phyloP scores from a whole-genome alignment of 2,329 filamentous ascomycete genomes.

The Penicillium sp. region DNA sequence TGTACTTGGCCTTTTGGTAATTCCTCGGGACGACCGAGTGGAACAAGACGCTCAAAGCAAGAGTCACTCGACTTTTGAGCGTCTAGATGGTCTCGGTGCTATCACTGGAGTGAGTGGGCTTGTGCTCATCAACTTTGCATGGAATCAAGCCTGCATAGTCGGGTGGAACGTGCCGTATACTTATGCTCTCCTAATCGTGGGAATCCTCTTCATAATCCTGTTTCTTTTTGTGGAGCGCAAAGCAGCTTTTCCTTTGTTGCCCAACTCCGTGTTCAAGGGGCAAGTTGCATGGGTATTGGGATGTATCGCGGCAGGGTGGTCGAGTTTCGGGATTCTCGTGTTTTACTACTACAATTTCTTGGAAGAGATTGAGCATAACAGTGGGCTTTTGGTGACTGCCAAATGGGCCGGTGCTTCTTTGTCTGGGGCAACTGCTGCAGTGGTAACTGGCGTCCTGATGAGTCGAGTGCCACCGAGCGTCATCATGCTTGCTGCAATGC shows the following conservation, averaged over 20 bases:
- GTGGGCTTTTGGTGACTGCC: conserved; percentile 33
- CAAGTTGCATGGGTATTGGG: conserved; percentile 59
- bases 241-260: conserved; percentile 57
- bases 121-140: conserved; percentile 66
- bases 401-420: conserved; percentile 29
- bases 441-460: conserved; percentile 39
- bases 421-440: conserved; percentile 35
- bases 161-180: conserved; percentile 61
- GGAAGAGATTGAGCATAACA: conserved; percentile 38
- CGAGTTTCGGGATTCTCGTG: conserved; percentile 57
- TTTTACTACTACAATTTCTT: conserved; percentile 57
- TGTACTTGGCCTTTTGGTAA: conserved; percentile 30
- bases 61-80: conserved; percentile 11
- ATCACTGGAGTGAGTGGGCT: conserved; percentile 55
- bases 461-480: conserved; percentile 30
- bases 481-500: conserved; percentile 41
- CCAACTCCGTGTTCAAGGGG: conserved; percentile 51
- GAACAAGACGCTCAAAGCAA: conserved; percentile 1
- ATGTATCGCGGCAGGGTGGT: conserved; percentile 58
- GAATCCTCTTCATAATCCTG: conserved; percentile 52
- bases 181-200: conserved; percentile 58
- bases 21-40: conserved; percentile 12
- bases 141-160: conserved; percentile 63
- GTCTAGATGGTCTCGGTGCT: conserved; percentile 43
- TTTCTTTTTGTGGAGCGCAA: conserved; percentile 58